phyloP scores from a whole-genome alignment of 495 filamentous ascomycete species.

The Astrocystis sublimbata region DNA sequence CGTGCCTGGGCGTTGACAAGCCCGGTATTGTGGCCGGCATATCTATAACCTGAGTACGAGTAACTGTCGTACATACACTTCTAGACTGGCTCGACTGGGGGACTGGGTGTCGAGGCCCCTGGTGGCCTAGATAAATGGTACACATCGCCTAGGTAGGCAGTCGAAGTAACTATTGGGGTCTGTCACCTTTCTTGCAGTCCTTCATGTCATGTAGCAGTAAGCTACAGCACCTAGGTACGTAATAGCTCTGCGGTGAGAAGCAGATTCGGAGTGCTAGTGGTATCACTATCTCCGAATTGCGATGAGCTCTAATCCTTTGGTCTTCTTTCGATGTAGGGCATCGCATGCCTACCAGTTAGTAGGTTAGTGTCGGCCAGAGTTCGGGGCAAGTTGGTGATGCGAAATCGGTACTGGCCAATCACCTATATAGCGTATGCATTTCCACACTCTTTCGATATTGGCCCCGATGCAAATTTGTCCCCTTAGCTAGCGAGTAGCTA shows the following conservation, averaged over 20 bases:
- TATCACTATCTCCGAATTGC: background rate
- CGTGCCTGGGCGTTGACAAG: background rate
- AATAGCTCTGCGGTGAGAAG: background rate
- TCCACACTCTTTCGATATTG: background rate
- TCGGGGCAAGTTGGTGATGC: background rate
- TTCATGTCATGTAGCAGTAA: too few species aligned
- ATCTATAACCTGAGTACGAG: too few species aligned
- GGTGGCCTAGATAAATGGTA: slow-evolving; percentile 7
- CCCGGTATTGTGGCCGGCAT: background rate
- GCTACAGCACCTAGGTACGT: background rate
- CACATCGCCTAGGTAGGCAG: background rate
- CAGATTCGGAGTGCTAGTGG: background rate
- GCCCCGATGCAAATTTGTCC: background rate
- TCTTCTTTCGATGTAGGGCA: background rate
- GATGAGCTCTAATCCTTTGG: background rate
- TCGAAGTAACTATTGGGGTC: too few species aligned
- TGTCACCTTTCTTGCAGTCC: too few species aligned
- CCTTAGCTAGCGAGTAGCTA: background rate
- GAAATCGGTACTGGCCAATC: background rate
- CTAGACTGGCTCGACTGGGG: too few species aligned
- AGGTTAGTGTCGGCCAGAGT: background rate
- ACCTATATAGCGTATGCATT: background rate
- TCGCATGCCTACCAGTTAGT: background rate
- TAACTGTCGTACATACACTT: too few species aligned
- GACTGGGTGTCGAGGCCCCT: background rate